Percentiles rank a stretch among this genome's conserved stretches.
These are phyloP conservation scores for Fusarium equiseti DNA, from an alignment of 2,329 filamentous ascomycete species.

Conservation along the genomic window DNA sequence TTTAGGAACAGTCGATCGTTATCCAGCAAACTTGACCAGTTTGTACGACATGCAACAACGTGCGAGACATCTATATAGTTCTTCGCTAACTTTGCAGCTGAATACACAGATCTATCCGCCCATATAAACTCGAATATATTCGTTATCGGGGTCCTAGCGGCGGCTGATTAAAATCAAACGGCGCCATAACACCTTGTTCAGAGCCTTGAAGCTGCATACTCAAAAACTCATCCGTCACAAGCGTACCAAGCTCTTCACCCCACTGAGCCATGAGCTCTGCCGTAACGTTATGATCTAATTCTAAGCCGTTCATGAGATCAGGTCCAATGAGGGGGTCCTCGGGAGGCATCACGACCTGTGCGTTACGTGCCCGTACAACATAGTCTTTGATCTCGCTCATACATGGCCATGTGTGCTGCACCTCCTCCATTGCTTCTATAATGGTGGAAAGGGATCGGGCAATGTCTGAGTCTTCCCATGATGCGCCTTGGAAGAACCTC, in stretches of 20 bases:
- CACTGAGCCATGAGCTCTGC: slow-evolving; percentile 47
- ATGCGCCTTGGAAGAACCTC: slow-evolving; percentile 55
- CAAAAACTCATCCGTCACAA: slow-evolving; percentile 53
- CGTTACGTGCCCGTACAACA: slow-evolving; percentile 48
- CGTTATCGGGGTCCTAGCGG: slow-evolving; percentile 24
- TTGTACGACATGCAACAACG: neutral
- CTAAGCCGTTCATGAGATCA: slow-evolving; percentile 52
- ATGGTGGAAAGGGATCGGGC: slow-evolving; percentile 62
- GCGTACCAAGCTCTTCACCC: slow-evolving; percentile 50
- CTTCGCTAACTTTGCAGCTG: neutral
- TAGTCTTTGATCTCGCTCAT: slow-evolving; percentile 57
- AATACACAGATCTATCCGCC: neutral
- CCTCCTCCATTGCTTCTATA: slow-evolving; percentile 63
- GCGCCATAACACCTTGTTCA: slow-evolving; percentile 43
- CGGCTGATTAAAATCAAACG: slow-evolving; percentile 51
- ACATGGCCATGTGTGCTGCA: slow-evolving; percentile 63
- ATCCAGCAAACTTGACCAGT: neutral
- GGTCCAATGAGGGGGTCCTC: slow-evolving; percentile 50
- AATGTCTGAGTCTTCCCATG: slow-evolving; percentile 60
- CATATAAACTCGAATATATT: neutral
- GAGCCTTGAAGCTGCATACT: slow-evolving; percentile 50
- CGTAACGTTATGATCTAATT: slow-evolving; percentile 44
- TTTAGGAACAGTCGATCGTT: neutral
- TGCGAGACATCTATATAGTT: neutral
- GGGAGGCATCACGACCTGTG: slow-evolving; percentile 49